Evolutionary conservation across 495 filamentous ascomycete species (phyloP), one percentile per base, ranked within the genome.

Genomic region (Daldinia childiae): DNA sequence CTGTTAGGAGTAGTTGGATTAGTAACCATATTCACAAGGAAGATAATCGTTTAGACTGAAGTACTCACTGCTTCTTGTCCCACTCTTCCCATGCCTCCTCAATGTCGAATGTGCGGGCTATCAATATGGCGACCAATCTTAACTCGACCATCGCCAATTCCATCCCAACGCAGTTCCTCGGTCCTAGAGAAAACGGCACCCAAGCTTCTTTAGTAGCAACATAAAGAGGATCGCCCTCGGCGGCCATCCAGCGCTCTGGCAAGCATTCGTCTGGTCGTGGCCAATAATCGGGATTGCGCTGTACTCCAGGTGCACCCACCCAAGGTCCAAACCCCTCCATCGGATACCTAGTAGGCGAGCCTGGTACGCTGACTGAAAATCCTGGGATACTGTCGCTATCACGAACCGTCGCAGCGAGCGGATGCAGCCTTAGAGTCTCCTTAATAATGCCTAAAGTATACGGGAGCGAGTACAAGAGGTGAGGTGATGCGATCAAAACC

Each of bases 91-190:
- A 89, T 0, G 78, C 82, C 17, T 73, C 73, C 57, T 77, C 75
- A 39, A 88, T 75, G 38, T 86, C 80, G 69, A 88, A 86, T 6
- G 74, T 73, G 21, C 86, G 77, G 9, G 81, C 69, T 14, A 78
- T 82, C 69, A 88, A 64, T 0, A 80, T 83, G 17, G 87, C 38
- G 14, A 83, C 75, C 29, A 86, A 74, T 54, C 78, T 78, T 26
- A 83, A 71, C 72, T 88, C 85, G 6, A 82, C 76, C 69, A 86
- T 76, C 2, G 83, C 83, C 38, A 88, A 74, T 41, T 84, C 81
- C 74, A 88, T 82, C 0, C 87, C 87, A 24, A 89, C 84, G 68
- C 87, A 89, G 19, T 77, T 80, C 4, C 87, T 66, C 11, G 86
- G 82, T 1, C 87, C 87, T 9, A 79, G 73, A 51, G 85, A 84